Evolutionary conservation across 108 stramenopile species (phyloP).

Genomic region (Cyclotella sp.): DNA sequence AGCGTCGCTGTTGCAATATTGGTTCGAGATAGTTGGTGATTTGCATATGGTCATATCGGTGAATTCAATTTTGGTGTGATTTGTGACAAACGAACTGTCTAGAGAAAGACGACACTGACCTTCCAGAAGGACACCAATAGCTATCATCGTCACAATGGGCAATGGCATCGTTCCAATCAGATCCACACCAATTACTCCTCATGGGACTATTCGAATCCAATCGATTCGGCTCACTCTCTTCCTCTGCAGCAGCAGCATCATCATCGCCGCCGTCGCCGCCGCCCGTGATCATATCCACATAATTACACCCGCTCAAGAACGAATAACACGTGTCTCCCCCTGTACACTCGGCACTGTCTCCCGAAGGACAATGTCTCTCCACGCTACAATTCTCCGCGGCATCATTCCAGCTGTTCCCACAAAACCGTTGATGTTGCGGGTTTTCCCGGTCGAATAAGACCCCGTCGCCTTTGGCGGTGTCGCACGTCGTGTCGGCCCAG

Average conservation of each 20-base stretch:
- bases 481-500: slow-evolving; percentile 34
- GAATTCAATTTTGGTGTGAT: not conserved
- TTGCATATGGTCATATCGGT: not conserved
- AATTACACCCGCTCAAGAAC: slow-evolving; percentile 38
- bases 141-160: slow-evolving; percentile 20
- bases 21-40: not conserved
- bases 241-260: not conserved
- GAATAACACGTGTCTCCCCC: slow-evolving; percentile 25
- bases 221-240: not conserved
- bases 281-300: slow-evolving; percentile 38
- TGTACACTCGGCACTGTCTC: slow-evolving; percentile 26
- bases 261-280: not conserved
- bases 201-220: slow-evolving; percentile 20
- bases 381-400: slow-evolving; percentile 36
- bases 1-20: slow-evolving; percentile 12
- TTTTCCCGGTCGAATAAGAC: slow-evolving; percentile 22
- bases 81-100: not conserved
- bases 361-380: slow-evolving; percentile 43
- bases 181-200: slow-evolving; percentile 37
- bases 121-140: slow-evolving; percentile 47
- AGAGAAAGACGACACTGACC: not conserved
- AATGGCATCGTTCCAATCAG: slow-evolving; percentile 43
- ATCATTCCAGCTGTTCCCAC: slow-evolving; percentile 43
- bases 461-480: slow-evolving; percentile 34
- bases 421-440: slow-evolving; percentile 39